A percentile compares a stretch with the other conserved stretches of the same genome.
phyloP scores from a whole-genome alignment of 495 filamentous ascomycete species.

The Parathielavia appendiculata region DNA sequence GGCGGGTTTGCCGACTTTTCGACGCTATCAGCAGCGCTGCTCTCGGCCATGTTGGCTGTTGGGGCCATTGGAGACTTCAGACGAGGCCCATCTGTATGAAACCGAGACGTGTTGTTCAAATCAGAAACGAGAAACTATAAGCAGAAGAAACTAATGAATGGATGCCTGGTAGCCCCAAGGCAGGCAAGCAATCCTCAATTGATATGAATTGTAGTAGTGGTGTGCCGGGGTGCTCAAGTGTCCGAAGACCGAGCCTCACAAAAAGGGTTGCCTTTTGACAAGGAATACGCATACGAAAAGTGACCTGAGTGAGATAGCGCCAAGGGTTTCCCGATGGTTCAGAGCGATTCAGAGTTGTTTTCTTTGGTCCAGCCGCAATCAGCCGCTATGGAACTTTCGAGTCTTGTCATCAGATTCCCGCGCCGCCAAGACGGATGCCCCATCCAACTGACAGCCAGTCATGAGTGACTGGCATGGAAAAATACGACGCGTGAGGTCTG shows the following conservation, averaged over 20 bases:
- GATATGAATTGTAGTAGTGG: background rate
- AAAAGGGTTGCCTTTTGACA: background rate
- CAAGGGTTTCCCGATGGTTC: too few relatives aligned
- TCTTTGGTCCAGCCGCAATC: too few relatives aligned
- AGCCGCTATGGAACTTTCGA: too few relatives aligned
- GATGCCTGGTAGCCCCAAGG: background rate
- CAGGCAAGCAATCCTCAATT: background rate
- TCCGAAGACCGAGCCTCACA: constrained; percentile 4
- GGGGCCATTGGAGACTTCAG: background rate
- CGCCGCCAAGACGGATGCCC: too few relatives aligned
- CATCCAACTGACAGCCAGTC: too few relatives aligned
- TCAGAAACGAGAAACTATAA: background rate
- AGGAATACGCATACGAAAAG: too few relatives aligned
- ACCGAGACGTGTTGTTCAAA: background rate
- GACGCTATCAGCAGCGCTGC: constrained; percentile 6
- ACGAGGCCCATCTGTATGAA: background rate
- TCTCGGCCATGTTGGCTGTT: constrained; percentile 5
- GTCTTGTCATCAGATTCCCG: too few relatives aligned
- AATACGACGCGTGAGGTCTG: too few relatives aligned
- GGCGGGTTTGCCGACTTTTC: background rate
- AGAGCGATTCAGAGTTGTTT: too few relatives aligned
- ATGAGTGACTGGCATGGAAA: background rate
- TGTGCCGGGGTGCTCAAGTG: background rate
- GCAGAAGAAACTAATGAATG: background rate
- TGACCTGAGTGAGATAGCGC: too few relatives aligned